phyloP scores from a whole-genome alignment of 495 filamentous ascomycete species.

The Penicillium waksmanii region DNA sequence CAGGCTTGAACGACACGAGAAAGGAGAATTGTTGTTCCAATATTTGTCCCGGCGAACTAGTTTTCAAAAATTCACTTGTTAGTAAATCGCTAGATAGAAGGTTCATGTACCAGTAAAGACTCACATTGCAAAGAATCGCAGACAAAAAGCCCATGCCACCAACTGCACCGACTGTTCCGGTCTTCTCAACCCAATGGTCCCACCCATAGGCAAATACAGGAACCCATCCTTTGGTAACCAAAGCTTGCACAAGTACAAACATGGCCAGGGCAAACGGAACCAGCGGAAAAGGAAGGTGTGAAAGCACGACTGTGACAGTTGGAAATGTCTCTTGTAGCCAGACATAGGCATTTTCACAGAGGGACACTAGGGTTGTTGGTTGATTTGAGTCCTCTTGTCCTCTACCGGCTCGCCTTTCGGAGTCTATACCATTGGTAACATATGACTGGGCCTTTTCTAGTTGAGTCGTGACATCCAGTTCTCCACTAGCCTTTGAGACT shows the following conservation, averaged over 20 bases:
- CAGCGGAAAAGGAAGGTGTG: conserved; percentile 63
- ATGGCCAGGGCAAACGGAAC: conserved; percentile 68
- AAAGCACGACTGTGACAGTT: conserved; percentile 60
- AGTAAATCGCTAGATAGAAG: neutral
- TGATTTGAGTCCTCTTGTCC: neutral
- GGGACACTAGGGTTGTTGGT: conserved; percentile 51
- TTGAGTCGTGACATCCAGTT: conserved; percentile 8
- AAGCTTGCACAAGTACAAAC: conserved; percentile 69
- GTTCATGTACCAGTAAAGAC: conserved; percentile 24
- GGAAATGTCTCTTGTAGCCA: conserved; percentile 71
- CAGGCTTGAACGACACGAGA: conserved; percentile 67
- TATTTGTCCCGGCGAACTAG: conserved; percentile 71
- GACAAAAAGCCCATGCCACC: conserved; percentile 71
- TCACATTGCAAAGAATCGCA: conserved; percentile 68
- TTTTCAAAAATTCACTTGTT: neutral
- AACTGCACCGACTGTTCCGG: conserved; percentile 63
- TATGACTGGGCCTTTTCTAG: conserved; percentile 11
- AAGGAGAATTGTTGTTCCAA: conserved; percentile 69
- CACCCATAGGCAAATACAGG: conserved; percentile 67
- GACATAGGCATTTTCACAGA: conserved; percentile 40
- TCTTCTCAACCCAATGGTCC: conserved; percentile 68
- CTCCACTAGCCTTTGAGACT: neutral
- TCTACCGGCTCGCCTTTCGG: conserved; percentile 15
- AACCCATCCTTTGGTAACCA: conserved; percentile 71
- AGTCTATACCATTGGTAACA: conserved; percentile 11